phyloP scores from a whole-genome alignment of 2,329 filamentous ascomycete genomes.

The Chaetomiaceae sp. region DNA sequence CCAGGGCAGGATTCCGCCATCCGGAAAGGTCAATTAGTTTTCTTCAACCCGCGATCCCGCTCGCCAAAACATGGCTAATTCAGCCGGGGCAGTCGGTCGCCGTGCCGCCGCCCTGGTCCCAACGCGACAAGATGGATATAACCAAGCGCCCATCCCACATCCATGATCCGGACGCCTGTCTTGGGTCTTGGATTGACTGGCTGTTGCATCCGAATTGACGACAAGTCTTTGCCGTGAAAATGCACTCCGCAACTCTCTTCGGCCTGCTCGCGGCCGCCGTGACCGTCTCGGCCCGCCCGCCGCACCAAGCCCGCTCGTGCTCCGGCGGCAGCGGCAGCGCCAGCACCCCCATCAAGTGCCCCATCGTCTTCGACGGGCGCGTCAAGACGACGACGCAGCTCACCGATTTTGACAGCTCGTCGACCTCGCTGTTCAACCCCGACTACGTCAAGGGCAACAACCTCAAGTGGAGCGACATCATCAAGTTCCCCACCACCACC shows the following conservation, averaged over 20 bases:
- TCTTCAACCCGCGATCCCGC: constrained; percentile 21
- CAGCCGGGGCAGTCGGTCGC: constrained; percentile 17
- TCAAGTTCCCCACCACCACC: constrained; percentile 30
- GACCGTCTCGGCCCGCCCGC: constrained; percentile 8
- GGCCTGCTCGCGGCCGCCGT: constrained; percentile 17
- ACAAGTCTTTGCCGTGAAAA: constrained; percentile 5
- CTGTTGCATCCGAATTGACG: not conserved
- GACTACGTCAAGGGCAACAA: constrained; percentile 35
- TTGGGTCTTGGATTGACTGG: not conserved
- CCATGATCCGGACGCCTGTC: too few species aligned
- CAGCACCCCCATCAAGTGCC: constrained; percentile 29
- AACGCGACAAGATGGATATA: not conserved
- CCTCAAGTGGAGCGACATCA: constrained; percentile 36
- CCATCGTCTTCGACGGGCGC: constrained; percentile 37
- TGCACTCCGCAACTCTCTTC: constrained; percentile 23
- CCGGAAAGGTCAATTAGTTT: not conserved
- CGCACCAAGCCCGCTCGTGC: not conserved
- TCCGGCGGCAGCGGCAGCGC: not conserved
- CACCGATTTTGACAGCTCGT: constrained; percentile 32
- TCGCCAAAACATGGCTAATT: constrained; percentile 21
- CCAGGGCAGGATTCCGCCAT: constrained; percentile 3
- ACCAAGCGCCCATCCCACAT: too few species aligned
- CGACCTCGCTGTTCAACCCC: constrained; percentile 33
- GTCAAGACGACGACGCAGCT: constrained; percentile 27
- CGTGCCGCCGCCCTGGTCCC: not conserved